phyloP scores from a whole-genome alignment of 2,329 filamentous ascomycete species.

The Calonectria pseudoreteaudii region DNA sequence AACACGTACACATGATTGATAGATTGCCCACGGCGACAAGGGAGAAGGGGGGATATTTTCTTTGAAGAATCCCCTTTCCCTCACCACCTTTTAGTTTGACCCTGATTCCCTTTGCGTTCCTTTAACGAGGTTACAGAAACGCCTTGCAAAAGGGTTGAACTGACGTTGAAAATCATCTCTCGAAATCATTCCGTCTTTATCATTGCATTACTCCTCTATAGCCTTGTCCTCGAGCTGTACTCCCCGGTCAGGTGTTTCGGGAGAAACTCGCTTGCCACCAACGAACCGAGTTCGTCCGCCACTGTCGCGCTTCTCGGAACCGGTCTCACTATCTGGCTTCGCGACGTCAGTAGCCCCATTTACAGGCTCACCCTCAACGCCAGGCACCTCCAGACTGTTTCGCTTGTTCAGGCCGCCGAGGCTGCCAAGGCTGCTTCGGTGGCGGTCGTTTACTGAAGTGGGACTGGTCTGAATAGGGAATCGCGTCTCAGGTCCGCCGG shows the following conservation, averaged over 20 bases:
- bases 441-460: slow-evolving; percentile 63
- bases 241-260: slow-evolving; percentile 52
- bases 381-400: slow-evolving; percentile 85
- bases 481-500: slow-evolving; percentile 77
- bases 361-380: slow-evolving; percentile 60
- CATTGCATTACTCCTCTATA: slow-evolving; percentile 59
- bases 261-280: slow-evolving; percentile 59
- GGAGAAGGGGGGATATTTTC: not conserved
- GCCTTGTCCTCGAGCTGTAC: slow-evolving; percentile 65
- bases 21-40: slow-evolving; percentile 21
- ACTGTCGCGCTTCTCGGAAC: slow-evolving; percentile 72
- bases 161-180: slow-evolving; percentile 23
- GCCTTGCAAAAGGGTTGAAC: slow-evolving; percentile 14
- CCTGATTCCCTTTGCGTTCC: not conserved
- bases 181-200: slow-evolving; percentile 12
- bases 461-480: slow-evolving; percentile 85
- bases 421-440: slow-evolving; percentile 63
- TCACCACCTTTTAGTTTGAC: not conserved
- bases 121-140: not conserved
- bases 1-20: slow-evolving; percentile 43
- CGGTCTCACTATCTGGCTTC: slow-evolving; percentile 37
- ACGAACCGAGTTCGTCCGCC: slow-evolving; percentile 65
- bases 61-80: not conserved
- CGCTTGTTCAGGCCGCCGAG: slow-evolving; percentile 65
- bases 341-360: slow-evolving; percentile 54